These are phyloP conservation scores for Kwoniella shandongensis DNA, from an alignment of 768 basidiomycete genomes.

Conservation along the genomic window DNA sequence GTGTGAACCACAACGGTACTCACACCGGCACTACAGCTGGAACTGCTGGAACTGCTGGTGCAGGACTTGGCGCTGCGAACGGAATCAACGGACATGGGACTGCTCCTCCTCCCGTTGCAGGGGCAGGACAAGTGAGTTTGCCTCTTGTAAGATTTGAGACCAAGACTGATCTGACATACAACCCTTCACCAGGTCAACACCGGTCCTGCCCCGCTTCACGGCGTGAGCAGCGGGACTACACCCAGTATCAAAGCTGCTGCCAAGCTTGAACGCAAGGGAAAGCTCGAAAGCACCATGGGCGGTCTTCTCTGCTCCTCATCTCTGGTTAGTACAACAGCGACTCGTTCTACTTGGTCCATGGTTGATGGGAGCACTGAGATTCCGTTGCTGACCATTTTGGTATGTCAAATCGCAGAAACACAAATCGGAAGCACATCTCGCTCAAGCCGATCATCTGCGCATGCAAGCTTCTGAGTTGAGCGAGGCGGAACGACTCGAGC, in stretches of 20 bases:
- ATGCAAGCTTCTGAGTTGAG: slow-evolving; percentile 31
- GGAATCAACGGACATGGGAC: background rate
- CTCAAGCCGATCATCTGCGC: slow-evolving; percentile 26
- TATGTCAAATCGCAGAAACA: slow-evolving; percentile 11
- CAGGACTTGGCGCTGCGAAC: background rate
- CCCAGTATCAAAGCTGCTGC: slow-evolving; percentile 19
- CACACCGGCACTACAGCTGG: slow-evolving; percentile 3
- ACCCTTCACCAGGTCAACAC: slow-evolving; percentile 13
- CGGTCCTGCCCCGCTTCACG: slow-evolving; percentile 16
- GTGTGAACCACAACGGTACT: background rate
- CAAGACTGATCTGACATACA: too few relatives aligned
- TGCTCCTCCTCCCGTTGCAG: slow-evolving; percentile 3
- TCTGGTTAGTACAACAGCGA: slow-evolving; percentile 19
- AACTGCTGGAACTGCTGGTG: slow-evolving; percentile 5
- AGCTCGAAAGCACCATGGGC: slow-evolving; percentile 22
- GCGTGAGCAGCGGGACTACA: slow-evolving; percentile 3
- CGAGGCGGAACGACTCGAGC: slow-evolving; percentile 29
- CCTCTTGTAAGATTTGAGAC: too few relatives aligned
- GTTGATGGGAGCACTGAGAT: background rate
- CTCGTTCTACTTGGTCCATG: background rate
- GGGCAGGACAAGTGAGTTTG: slow-evolving; percentile 9
- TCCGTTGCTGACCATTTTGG: background rate
- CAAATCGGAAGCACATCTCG: slow-evolving; percentile 20
- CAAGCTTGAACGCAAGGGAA: slow-evolving; percentile 24
- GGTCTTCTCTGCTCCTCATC: slow-evolving; percentile 16